Base-by-base conservation (phyloP, 1,139 yeast species). In the Pichia sp. region DNA sequence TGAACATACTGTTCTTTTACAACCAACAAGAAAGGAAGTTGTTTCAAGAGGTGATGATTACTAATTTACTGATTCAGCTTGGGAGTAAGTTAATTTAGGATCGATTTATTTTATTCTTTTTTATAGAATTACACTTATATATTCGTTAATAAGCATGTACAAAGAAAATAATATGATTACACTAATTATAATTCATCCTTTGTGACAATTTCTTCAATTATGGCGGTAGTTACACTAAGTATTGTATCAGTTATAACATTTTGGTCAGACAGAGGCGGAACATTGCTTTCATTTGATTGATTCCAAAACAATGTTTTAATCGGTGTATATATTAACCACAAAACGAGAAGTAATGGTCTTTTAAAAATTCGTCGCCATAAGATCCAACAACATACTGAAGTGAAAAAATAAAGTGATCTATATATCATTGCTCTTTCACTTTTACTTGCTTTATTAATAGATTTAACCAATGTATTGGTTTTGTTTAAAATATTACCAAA, bases 21-120 rank as follows among this genome's bases (percentile, higher is more conserved):
- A 90, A 59, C 95, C 97, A 26, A 89, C 89, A 48, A 79, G 78
- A 65, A 92, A 92, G 69, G 99, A 92, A 66, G 94, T 92, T 40
- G 90, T 92, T 24, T 87, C 96, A 32, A 77, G 92, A 55, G 98
- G 99, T 43, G 97, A 87, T 45, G 98, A 92, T 66, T 94, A 81
- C 62, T 92, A 62, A 30, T 16, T 16, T 16, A 16, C 16, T 16
- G 16, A 16, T 16, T 16, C 16, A 16, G 16, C 16, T 16, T 16
- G 16, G 16, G 16, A 16, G 16, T 16, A 16, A 16, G 16, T 16
- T 16, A 16, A 16, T 16, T 16, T 16, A 16, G 16, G 16, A 16
- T 16, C 16, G 16, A 16, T 16, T 16, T 16, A 16, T 16, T 16
- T 16, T 16, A 16, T 16, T 16, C 16, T 16, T 16, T n/a, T 27